Evolutionary conservation across 2,329 filamentous ascomycete genomes (phyloP).

Genomic region (Fusarium penzigii): DNA sequence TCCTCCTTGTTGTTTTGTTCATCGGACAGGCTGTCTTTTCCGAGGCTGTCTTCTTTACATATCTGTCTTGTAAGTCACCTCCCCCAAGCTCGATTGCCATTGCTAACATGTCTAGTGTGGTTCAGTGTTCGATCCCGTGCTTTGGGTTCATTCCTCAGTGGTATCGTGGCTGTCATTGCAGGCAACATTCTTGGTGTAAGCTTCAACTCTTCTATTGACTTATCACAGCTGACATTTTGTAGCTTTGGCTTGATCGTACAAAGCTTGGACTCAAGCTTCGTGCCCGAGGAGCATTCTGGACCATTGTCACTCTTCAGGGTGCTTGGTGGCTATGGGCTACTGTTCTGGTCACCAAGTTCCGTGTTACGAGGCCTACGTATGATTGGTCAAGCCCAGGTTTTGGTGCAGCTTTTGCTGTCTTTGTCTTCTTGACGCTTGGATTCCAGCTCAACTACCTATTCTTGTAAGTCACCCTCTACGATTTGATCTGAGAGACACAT

Average conservation of each 20-base stretch:
- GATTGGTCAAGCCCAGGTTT: conserved; percentile 69
- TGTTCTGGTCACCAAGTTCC: conserved; percentile 62
- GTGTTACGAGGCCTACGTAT: conserved; percentile 56
- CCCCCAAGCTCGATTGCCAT: neutral
- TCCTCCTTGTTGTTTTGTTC: conserved; percentile 64
- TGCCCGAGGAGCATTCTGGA: conserved; percentile 54
- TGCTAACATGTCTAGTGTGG: conserved; percentile 49
- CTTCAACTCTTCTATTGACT: conserved; percentile 22
- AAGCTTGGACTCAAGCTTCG: conserved; percentile 54
- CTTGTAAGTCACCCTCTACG: conserved; percentile 45
- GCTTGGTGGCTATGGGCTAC: conserved; percentile 75
- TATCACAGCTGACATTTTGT: neutral
- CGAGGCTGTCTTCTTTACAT: conserved; percentile 74
- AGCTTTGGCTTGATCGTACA: conserved; percentile 61
- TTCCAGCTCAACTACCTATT: conserved; percentile 77
- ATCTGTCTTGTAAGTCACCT: conserved; percentile 40
- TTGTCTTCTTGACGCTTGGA: conserved; percentile 64
- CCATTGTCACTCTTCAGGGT: conserved; percentile 60
- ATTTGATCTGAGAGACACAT: rapidly evolving
- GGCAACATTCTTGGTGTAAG: conserved; percentile 66
- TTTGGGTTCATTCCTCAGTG: conserved; percentile 69
- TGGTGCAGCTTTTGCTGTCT: conserved; percentile 65
- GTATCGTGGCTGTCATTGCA: conserved; percentile 63
- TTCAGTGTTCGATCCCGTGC: conserved; percentile 70
- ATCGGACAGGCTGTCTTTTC: conserved; percentile 72